Evolutionary conservation across 1,284 basidiomycete species (phyloP), one percentile per base, ranked within the genome.

Genomic region (Apiotrichum sp.): DNA sequence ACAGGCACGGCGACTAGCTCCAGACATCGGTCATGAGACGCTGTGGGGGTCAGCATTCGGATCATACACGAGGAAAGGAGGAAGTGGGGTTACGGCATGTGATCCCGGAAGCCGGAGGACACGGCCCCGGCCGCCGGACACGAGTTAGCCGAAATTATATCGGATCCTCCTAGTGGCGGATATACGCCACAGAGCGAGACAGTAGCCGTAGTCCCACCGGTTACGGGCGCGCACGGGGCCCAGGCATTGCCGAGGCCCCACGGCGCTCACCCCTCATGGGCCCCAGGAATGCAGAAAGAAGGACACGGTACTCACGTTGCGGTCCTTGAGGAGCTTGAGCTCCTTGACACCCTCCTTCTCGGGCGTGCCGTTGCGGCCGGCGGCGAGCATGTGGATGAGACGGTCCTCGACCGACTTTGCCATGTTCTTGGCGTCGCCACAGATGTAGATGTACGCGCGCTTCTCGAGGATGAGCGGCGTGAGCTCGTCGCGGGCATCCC

Each of bases 401-500:
- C 84, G 82, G 66, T 90, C 88, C 78, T 98, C 96, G 35, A 98
- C 95, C 49, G 87, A 83, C 74, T 92, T 93, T 70, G 86, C 86
- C 95, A 98, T 98, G 73, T 83, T 85, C 82, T 92, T 93, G 51
- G 93, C 95, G 71, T 98, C 95, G 72, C 96, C 95, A 69, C 95
- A 98, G 63, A 93, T 87, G 77, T 93, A 93, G 10, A 95, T 82
- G 75, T 95, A 95, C 22, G 89, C 95, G 78, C 96, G 91, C 74
- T 89, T 88, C 63, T 91, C 88, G 59, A 96, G 79, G 65, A 98
- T 91, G 29, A 89, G 86, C 61, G 93, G 86, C 3, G 88, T 89
- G 56, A 98, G 82, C 61, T 84, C 82, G 71, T 85, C 84, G 52
- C 84, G 81, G 67, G 89, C 83, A 56, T 93, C 84, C 87, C 87